Base-by-base conservation (phyloP, 768 basidiomycete genomes). In the Xerocomellus chrysenteron region DNA sequence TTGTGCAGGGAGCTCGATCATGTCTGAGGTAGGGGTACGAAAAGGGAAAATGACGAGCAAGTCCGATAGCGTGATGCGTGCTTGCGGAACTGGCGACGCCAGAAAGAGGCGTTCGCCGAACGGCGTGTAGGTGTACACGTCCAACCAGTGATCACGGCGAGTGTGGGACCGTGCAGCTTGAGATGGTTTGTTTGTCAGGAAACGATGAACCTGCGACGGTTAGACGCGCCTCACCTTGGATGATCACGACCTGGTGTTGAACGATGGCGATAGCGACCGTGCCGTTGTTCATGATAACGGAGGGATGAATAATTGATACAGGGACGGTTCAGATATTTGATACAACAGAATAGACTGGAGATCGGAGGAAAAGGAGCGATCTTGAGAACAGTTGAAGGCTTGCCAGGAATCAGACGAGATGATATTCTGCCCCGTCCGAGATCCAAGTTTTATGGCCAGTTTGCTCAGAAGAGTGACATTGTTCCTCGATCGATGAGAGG, bases 21-120 rank as follows among this genome's bases (percentile, higher is more conserved):
- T 82, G 63, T 82, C 88, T 17, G 68, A 69, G 19, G 72, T 67
- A 13, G 65, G 60, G 2, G 69, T 69, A 42, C 66, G 70, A 14
- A 70, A 68, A 6, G 68, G 59, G 56, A 89, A 82, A 58, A 88
- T 70, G 59, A 76, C 74, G 53, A 89, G 81, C 60, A 90, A 72
- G 69, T 86, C 84, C 28, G 77, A 74, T 11, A 80, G 68, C 9
- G 78, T 65, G 58, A 89, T 87, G 68, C 88, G 86, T 2, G 86
- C 85, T 56, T 78, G 75, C 9, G 86, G 84, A 19, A 82, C 78
- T 32, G 78, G 69, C 2, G 82, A 80, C 1, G 82, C 80, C 56
- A 90, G 80, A 73, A 90, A 90, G 51, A 85, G 73, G 55, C 85
- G 79, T 52, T 82, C 80, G 42, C 84, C 85, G 56, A 90, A 86